Evolutionary conservation across 2,329 filamentous ascomycete species (phyloP), one percentile per base, ranked within the genome.

Genomic region (Epichloe sp.): DNA sequence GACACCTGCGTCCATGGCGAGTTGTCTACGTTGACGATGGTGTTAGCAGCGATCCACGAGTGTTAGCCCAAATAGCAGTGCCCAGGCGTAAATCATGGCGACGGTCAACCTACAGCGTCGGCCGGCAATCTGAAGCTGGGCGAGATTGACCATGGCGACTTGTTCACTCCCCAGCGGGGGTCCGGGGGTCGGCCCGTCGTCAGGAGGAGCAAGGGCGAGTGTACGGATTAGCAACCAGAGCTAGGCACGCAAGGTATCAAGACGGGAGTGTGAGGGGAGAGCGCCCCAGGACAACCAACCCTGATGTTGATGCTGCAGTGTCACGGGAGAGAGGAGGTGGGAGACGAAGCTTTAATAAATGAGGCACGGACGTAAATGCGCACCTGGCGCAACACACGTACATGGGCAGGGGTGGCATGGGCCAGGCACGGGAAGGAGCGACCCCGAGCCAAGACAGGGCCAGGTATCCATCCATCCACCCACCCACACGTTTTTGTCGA

Each of bases 1-100:
- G 52, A 50, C 52, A 56, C 47, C 54, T 58, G 51, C 19, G 51
- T 47, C 51, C 47, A 53, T 47, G 51, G 51, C 47, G 51, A 53
- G n/a, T 53, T 53, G 19, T 53, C 51, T 53, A 26, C 1, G 14
- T 26, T 15, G 35, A 31, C 26, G 6, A 5, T 5, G 3, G 43
- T 34, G 26, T 44, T 8, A 44, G 38, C 38, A 36, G 5, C 8
- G 15, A 6, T n/a, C 11, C 44, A 43, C 41, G 14, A 31, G 26
- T 31, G 2, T n/a, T 23, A n/a, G 3, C 19, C 19, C 21, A 4
- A 19, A 21, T 5, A 6, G 14, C 15, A 34, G 7, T n/a, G n/a
- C 12, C 17, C 23, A 14, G 17, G 40, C 5, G 11, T 19, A 5
- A 6, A 35, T 19, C 15, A 49, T 26, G 12, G 41, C 4, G 23